phyloP scores from a whole-genome alignment of 306 rosid genomes.

The Trifolium subterraneum region DNA sequence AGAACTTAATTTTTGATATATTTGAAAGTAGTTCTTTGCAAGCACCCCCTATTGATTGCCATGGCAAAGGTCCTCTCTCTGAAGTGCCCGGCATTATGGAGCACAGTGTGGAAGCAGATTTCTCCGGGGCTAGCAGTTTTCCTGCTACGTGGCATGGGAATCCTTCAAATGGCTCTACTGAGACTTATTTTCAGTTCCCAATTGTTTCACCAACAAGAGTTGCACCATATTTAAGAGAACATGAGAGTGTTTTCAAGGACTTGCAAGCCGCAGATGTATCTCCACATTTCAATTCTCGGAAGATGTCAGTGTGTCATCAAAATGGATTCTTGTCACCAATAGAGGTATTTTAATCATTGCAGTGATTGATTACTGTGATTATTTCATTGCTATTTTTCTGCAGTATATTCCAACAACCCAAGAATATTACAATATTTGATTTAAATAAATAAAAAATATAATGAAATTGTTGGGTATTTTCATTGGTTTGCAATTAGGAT shows the following conservation, averaged over 20 bases:
- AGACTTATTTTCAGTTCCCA: constrained; percentile 40
- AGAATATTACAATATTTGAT: not conserved
- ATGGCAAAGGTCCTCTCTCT: constrained; percentile 40
- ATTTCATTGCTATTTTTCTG: not conserved
- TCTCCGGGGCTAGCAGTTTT: constrained; percentile 32
- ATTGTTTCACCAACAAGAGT: constrained; percentile 40
- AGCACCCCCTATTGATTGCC: constrained; percentile 41
- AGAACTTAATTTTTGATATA: constrained; percentile 59
- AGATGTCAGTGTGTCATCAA: constrained; percentile 24
- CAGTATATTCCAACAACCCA: constrained; percentile 20
- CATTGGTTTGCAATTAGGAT: constrained; percentile 1
- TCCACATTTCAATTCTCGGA: constrained; percentile 45
- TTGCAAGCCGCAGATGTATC: constrained; percentile 27
- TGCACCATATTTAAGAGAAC: constrained; percentile 41
- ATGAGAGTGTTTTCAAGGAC: constrained; percentile 41
- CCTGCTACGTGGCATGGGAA: constrained; percentile 33
- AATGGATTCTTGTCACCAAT: constrained; percentile 56
- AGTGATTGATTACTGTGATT: constrained; percentile 13
- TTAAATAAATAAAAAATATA: not conserved
- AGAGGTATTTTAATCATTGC: constrained; percentile 50
- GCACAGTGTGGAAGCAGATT: constrained; percentile 42
- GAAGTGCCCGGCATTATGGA: constrained; percentile 37
- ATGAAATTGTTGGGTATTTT: not conserved
- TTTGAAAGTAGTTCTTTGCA: constrained; percentile 45
- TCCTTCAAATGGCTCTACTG: constrained; percentile 37